These are phyloP conservation scores for Neonectria magnoliae DNA, from an alignment of 2,329 filamentous ascomycete species.

Conservation along the genomic window DNA sequence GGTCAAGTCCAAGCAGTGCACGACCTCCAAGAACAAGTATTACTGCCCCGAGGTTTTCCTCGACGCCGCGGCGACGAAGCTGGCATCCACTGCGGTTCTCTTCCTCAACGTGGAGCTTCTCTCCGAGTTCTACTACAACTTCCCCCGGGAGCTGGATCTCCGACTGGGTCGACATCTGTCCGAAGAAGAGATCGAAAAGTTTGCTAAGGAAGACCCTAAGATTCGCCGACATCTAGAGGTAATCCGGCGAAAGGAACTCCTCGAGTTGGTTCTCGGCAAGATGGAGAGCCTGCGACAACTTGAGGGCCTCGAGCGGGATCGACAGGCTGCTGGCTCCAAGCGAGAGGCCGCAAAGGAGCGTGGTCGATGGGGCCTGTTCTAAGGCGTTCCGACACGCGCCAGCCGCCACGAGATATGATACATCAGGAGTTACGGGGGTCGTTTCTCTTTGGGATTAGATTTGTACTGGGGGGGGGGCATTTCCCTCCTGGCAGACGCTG, in stretches of 20 bases:
- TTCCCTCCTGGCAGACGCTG: slow-evolving; percentile 9
- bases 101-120: slow-evolving; percentile 98
- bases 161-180: slow-evolving; percentile 84
- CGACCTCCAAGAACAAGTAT: slow-evolving; percentile 87
- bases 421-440: slow-evolving; percentile 44
- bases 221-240: slow-evolving; percentile 90
- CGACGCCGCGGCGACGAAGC: slow-evolving; percentile 94
- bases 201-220: slow-evolving; percentile 93
- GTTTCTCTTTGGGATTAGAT: slow-evolving; percentile 41
- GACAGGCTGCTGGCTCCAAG: slow-evolving; percentile 39
- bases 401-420: slow-evolving; percentile 40
- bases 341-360: slow-evolving; percentile 52
- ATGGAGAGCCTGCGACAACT: slow-evolving; percentile 91
- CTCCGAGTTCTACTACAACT: slow-evolving; percentile 97
- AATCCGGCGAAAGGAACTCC: slow-evolving; percentile 88
- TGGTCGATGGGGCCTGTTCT: slow-evolving; percentile 63
- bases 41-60: slow-evolving; percentile 97
- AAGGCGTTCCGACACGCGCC: slow-evolving; percentile 19
- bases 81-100: slow-evolving; percentile 92
- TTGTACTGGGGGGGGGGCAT: slow-evolving; percentile 17
- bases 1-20: slow-evolving; percentile 90
- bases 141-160: slow-evolving; percentile 89
- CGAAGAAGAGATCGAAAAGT: slow-evolving; percentile 84
- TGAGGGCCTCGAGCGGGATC: slow-evolving; percentile 76
- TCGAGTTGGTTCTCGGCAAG: slow-evolving; percentile 93